Evolutionary conservation across 177 flowering plant species (phyloP).

Genomic region (Telopea speciosissima): DNA sequence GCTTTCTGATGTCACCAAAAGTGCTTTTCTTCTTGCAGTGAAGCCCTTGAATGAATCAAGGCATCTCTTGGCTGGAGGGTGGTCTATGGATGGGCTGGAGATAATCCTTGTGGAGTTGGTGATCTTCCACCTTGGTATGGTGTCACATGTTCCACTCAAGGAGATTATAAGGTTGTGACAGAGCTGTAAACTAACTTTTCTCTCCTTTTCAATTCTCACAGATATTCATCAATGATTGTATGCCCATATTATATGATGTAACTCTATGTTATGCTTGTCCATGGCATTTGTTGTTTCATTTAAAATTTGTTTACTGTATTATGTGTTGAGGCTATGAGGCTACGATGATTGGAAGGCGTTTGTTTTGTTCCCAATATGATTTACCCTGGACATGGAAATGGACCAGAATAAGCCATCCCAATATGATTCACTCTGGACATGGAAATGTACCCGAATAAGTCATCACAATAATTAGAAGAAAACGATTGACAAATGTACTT

Average conservation of each 20-base stretch:
- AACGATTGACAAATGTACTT: no score
- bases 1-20: not conserved
- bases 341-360: not conserved
- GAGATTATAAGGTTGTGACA: conserved; percentile 91
- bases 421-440: no score
- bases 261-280: not conserved
- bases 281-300: not conserved
- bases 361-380: no score
- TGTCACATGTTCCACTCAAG: conserved; percentile 75
- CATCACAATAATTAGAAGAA: no score
- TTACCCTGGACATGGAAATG: no score
- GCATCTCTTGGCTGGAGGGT: conserved; percentile 99
- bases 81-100: conserved; percentile 95
- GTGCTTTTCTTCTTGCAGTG: conserved; percentile 38
- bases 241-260: not conserved
- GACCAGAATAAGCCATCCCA: no score
- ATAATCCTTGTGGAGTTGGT: conserved; percentile 98
- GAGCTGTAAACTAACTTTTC: conserved; percentile 52
- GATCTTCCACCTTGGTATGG: conserved; percentile 95
- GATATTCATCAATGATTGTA: not conserved
- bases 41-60: conserved; percentile 96
- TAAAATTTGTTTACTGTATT: not conserved
- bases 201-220: not conserved
- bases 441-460: no score
- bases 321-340: not conserved